Evolutionary conservation across 2,329 filamentous ascomycete genomes (phyloP).

Genomic region (Neurospora crassa): DNA sequence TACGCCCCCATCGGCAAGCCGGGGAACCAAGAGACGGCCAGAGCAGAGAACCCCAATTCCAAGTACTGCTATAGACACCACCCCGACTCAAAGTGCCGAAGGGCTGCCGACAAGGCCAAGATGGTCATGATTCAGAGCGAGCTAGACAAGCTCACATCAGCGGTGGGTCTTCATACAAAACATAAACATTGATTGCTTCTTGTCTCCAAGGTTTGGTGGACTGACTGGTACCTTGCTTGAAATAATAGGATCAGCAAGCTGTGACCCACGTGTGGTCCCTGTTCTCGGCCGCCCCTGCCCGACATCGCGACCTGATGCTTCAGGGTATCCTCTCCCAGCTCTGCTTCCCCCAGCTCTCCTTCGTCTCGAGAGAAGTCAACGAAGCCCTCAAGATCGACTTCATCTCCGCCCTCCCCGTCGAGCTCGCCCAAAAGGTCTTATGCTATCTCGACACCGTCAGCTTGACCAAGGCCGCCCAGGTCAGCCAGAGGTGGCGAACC

Average conservation of each 20-base stretch:
- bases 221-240: not conserved
- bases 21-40: conserved; percentile 32
- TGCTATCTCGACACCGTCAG: conserved; percentile 89
- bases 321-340: conserved; percentile 94
- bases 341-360: conserved; percentile 94
- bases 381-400: conserved; percentile 98
- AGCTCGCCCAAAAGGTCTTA: conserved; percentile 88
- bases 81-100: conserved; percentile 86
- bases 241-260: conserved; percentile 66
- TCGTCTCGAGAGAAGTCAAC: conserved; percentile 79
- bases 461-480: conserved; percentile 90
- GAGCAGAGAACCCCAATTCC: conserved; percentile 57
- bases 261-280: conserved; percentile 97
- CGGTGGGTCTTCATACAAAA: conserved; percentile 37
- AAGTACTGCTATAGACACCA: conserved; percentile 94
- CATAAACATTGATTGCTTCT: not conserved
- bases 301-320: conserved; percentile 91
- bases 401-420: conserved; percentile 74
- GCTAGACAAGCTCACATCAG: conserved; percentile 17
- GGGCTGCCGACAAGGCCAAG: conserved; percentile 86
- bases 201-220: conserved; percentile 2
- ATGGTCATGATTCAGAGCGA: conserved; percentile 85
- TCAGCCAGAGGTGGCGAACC: conserved; percentile 77
- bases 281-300: conserved; percentile 89
- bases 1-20: conserved; percentile 70